Evolutionary conservation across 208 protist genomes (phyloP).

Genomic region (Acanthamoeba triangularis): DNA sequence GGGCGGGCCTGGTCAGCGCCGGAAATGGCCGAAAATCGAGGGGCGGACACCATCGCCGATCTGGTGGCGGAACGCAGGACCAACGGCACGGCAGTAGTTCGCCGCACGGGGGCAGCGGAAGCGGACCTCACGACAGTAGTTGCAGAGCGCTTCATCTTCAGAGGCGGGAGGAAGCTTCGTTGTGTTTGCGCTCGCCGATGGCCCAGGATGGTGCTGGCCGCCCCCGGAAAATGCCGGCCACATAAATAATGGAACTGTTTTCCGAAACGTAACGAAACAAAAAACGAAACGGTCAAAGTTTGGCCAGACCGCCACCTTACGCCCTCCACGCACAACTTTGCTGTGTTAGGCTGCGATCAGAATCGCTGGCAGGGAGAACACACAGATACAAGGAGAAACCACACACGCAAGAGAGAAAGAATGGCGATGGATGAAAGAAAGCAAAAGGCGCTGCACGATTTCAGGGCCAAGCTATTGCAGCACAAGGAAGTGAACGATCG

Average conservation of each 20-base stretch:
- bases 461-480: conserved; percentile 89
- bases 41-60: background rate
- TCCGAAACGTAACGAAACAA: background rate
- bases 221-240: background rate
- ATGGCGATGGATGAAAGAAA: conserved; percentile 74
- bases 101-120: background rate
- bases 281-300: no score
- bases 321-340: background rate
- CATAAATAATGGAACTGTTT: background rate
- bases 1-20: background rate
- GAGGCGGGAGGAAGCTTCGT: background rate
- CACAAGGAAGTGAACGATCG: conserved; percentile 88
- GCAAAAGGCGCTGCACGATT: conserved; percentile 83
- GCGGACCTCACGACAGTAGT: background rate
- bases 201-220: background rate
- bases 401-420: conserved; percentile 38
- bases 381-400: background rate
- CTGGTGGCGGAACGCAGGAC: background rate
- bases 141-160: background rate
- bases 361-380: no score
- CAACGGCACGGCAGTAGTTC: background rate
- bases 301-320: background rate
- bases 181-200: background rate
- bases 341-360: background rate
- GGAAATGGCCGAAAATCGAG: background rate